Evolutionary conservation across 139 green algal genomes (phyloP).

Genomic region (Picochlorum sp.): DNA sequence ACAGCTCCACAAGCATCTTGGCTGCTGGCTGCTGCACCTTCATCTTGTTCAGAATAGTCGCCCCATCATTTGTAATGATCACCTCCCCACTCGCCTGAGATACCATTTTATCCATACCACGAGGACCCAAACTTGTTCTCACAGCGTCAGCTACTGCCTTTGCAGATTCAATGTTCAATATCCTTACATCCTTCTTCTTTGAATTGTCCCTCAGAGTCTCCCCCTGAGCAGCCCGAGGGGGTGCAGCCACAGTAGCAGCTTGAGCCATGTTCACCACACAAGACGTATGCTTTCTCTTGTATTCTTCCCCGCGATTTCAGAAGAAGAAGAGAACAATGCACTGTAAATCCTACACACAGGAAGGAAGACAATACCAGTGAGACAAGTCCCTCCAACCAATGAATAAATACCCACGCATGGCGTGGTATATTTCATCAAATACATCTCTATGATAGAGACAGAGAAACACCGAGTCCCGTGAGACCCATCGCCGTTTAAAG

Average conservation of each 20-base stretch:
- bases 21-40: constrained; percentile 89
- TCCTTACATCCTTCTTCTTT: constrained; percentile 87
- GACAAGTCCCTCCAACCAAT: no score
- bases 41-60: constrained; percentile 99
- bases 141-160: constrained; percentile 97
- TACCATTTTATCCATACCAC: constrained; percentile 99
- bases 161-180: constrained; percentile 93
- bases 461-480: no score
- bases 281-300: no score
- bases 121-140: constrained; percentile 83
- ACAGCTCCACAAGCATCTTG: constrained; percentile 99
- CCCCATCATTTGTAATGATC: constrained; percentile 99
- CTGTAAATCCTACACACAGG: no score
- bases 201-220: constrained; percentile 62
- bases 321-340: no score
- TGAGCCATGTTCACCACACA: neutral
- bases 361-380: no score
- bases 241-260: constrained; percentile 7
- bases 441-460: no score
- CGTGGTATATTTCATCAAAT: no score
- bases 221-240: constrained; percentile 18
- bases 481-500: no score
- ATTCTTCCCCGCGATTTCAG: no score
- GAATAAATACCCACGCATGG: no score
- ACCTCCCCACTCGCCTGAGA: constrained; percentile 82